Evolutionary conservation across 176 grass and related monocot genomes (phyloP).

Genomic region (Oryza nivara): DNA sequence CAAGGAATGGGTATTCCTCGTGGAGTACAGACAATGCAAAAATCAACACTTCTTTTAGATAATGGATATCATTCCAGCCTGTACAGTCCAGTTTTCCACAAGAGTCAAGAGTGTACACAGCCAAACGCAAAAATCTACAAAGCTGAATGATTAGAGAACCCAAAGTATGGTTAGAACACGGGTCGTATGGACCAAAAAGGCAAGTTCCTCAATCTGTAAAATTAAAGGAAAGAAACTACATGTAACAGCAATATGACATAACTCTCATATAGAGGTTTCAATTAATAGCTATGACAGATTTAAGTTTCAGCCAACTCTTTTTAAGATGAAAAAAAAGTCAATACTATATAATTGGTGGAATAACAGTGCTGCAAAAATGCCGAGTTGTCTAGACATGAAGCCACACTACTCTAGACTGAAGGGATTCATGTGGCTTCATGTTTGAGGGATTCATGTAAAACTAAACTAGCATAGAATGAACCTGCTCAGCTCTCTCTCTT

Average conservation of each 20-base stretch:
- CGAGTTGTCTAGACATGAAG: neutral
- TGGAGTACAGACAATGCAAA: conserved; percentile 8
- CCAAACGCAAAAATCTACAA: neutral
- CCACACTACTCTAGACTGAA: too few species aligned
- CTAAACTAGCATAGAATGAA: conserved; percentile 28
- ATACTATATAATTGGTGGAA: neutral
- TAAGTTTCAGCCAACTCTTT: too few species aligned
- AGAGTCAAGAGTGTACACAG: too few species aligned
- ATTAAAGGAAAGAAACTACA: too few species aligned
- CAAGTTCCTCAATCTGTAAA: neutral
- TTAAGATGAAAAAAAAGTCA: too few species aligned
- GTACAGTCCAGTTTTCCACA: too few species aligned
- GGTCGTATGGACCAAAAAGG: neutral
- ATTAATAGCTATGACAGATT: neutral
- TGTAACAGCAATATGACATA: too few species aligned
- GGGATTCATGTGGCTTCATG: neutral
- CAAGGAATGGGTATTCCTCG: neutral
- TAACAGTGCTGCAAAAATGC: neutral
- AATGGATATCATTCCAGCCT: too few species aligned
- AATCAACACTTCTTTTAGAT: too few species aligned
- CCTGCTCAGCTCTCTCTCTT: conserved; percentile 62
- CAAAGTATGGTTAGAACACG: too few species aligned
- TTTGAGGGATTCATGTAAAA: neutral
- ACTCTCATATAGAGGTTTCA: neutral
- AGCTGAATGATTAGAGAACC: neutral